Base-by-base conservation (phyloP, 2,329 filamentous ascomycete species). In the Myriosclerotinia duriaeana region DNA sequence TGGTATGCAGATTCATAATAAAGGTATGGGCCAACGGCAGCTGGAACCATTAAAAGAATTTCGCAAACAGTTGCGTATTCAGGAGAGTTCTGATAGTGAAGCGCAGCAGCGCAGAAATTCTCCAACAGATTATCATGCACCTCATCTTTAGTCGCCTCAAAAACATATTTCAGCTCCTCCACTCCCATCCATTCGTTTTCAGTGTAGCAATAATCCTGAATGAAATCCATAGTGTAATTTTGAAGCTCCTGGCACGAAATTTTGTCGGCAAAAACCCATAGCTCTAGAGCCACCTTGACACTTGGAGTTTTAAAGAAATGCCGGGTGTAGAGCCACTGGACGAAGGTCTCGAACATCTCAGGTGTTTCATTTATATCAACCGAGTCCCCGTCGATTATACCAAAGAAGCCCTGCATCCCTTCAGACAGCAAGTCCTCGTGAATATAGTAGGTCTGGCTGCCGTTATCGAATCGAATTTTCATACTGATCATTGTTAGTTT, bases 171-270 rank as follows among this genome's bases (percentile, higher is more conserved):
- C 14, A 42, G 8, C 8, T 64, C 17, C 12, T 17, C 15, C 1
- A 12, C 7, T 36, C 15, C 17, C 22, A 64, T 54, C 22, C 14
- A 36, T 15, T 36, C 36, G 0, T 20, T 5, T 0, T n/a, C 12
- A 7, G 0, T 3, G 17, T n/a, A n/a, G n/a, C 36, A 30, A 11
- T 12, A 26, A 54, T 54, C 50, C 34, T 44, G 61, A 15, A 64
- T 40, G 2, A 20, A 26, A 54, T 54, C 22, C 52, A 64, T 54
- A 5, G 52, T 42, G n/a, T 15, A 53, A 26, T 64, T 64, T 15
- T 46, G n/a, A 8, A 64, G 61, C 11, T 34, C 12, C n/a, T n/a
- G 50, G 22, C 36, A 64, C 17, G n/a, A 34, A 38, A 64, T 46
- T 5, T 54, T 36, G 15, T 2, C n/a, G 22, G n/a, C 36, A 26